Percentiles rank a stretch among this genome's conserved stretches.
phyloP scores from a whole-genome alignment of 495 filamentous ascomycete species.

The Gamarada debralockiae region DNA sequence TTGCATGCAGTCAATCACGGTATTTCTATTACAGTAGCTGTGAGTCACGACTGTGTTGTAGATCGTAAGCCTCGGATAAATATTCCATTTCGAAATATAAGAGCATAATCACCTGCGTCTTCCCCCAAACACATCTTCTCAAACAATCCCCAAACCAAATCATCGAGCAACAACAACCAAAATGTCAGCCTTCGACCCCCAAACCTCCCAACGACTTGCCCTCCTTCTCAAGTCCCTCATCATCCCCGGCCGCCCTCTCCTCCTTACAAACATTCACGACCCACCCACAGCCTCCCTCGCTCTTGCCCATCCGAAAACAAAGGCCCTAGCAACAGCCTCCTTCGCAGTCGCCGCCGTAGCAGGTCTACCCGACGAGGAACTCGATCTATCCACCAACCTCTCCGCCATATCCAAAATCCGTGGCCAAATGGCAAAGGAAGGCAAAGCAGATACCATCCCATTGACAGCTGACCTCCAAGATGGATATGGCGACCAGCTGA shows the following conservation, averaged over 20 bases:
- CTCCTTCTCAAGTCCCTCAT: constrained; percentile 41
- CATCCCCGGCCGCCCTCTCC: constrained; percentile 39
- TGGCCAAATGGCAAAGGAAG: neutral
- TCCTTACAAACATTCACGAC: constrained; percentile 52
- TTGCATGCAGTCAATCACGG: too few relatives aligned
- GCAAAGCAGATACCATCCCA: constrained; percentile 25
- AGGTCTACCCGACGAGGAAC: constrained; percentile 37
- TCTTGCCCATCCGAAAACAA: constrained; percentile 34
- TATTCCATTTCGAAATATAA: too few relatives aligned
- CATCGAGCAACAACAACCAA: too few relatives aligned
- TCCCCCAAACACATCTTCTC: too few relatives aligned
- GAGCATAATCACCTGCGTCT: too few relatives aligned
- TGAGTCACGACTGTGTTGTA: too few relatives aligned
- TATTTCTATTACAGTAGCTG: too few relatives aligned
- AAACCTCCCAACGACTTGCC: constrained; percentile 10
- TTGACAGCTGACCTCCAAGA: constrained; percentile 50
- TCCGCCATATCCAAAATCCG: constrained; percentile 30
- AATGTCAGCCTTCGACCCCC: neutral
- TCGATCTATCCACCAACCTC: constrained; percentile 36
- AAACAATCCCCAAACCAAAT: too few relatives aligned
- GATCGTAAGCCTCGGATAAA: too few relatives aligned
- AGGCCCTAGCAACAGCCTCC: constrained; percentile 50
- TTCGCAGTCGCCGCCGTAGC: constrained; percentile 42
- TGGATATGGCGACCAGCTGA: constrained; percentile 42
- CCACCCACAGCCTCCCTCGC: constrained; percentile 35